Evolutionary conservation across 768 basidiomycete species (phyloP).

Genomic region (Multifurca ochricompacta): DNA sequence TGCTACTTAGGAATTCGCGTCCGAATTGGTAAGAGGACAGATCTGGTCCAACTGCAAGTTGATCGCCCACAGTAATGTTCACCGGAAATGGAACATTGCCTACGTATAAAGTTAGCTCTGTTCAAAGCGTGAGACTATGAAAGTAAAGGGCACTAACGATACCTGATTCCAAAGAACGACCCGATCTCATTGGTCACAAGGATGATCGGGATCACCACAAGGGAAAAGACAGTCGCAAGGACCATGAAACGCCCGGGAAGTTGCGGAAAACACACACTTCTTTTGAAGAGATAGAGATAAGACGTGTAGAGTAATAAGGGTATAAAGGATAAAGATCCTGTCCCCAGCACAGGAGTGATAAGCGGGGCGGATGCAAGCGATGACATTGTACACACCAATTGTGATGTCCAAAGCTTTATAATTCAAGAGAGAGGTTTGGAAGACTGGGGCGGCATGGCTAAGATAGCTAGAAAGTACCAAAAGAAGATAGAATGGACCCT

Average conservation of each 20-base stretch:
- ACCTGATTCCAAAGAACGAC: constrained; percentile 54
- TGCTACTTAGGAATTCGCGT: constrained; percentile 51
- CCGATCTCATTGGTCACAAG: constrained; percentile 49
- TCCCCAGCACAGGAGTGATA: background rate
- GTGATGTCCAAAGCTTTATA: constrained; percentile 52
- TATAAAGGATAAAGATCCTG: constrained; percentile 50
- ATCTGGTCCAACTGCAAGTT: constrained; percentile 38
- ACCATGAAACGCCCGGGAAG: constrained; percentile 45
- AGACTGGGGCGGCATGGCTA: constrained; percentile 46
- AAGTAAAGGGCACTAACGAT: constrained; percentile 37
- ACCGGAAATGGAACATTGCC: background rate
- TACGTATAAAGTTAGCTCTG: constrained; percentile 1
- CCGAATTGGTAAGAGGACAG: constrained; percentile 30
- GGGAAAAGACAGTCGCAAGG: constrained; percentile 37
- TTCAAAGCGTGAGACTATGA: background rate
- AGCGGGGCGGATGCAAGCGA: background rate
- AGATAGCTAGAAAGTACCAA: constrained; percentile 56
- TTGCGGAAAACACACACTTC: constrained; percentile 40
- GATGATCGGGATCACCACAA: constrained; percentile 49
- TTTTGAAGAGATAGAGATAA: constrained; percentile 54
- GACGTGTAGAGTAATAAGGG: constrained; percentile 57
- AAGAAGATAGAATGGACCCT: constrained; percentile 53
- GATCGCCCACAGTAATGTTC: background rate
- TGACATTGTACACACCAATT: constrained; percentile 41
- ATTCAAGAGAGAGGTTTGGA: constrained; percentile 35